These are phyloP conservation scores for Echeveria elegans DNA, from an alignment of 164 flowering plant genomes.

Conservation along the genomic window DNA sequence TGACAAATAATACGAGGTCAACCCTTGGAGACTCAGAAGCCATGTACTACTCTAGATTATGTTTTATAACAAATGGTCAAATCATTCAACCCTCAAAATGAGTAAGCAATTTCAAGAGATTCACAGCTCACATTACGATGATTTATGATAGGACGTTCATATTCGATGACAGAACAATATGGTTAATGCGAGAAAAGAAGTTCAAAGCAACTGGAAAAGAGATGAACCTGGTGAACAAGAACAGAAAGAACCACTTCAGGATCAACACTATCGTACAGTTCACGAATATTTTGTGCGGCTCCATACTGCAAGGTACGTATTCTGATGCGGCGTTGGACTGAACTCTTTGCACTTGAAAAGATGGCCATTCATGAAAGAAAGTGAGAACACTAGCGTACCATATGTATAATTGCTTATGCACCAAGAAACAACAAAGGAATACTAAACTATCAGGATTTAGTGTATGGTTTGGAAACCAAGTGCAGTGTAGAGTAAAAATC, in stretches of 20 bases:
- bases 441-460: not conserved
- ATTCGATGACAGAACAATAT: not conserved
- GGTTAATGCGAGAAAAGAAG: not conserved
- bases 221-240: conserved; percentile 86
- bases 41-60: not conserved
- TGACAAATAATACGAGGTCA: not conserved
- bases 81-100: not conserved
- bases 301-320: conserved; percentile 77
- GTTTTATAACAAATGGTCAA: not conserved
- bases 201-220: not conserved
- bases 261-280: conserved; percentile 87
- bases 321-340: conserved; percentile 70
- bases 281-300: conserved; percentile 57
- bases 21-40: not conserved
- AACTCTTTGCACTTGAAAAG: conserved; percentile 44
- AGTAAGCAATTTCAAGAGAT: not conserved
- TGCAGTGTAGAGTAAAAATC: not conserved
- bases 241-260: conserved; percentile 83
- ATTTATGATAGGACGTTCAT: not conserved
- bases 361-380: not conserved
- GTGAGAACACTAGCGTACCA: not conserved
- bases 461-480: not conserved
- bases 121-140: not conserved
- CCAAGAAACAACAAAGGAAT: not conserved
- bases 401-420: not conserved